These are phyloP conservation scores for Tulasnella sp. DNA, from an alignment of 768 basidiomycete species.

Conservation along the genomic window DNA sequence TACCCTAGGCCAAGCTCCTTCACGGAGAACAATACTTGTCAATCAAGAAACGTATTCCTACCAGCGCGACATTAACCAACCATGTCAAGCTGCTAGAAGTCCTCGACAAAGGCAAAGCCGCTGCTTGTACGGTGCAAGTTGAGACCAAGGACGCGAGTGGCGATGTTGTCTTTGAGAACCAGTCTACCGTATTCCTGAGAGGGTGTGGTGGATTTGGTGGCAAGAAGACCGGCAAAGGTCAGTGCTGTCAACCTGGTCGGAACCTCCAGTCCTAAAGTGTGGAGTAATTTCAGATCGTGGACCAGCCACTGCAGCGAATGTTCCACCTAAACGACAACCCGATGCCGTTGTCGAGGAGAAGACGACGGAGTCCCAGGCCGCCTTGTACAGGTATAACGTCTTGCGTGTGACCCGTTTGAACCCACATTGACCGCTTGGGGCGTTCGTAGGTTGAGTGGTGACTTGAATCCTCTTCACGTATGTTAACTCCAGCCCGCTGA, in stretches of 20 bases:
- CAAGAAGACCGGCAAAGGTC: constrained; percentile 73
- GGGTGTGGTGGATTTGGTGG: constrained; percentile 96
- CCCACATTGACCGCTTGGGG: not conserved
- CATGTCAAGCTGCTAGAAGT: constrained; percentile 68
- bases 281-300: constrained; percentile 61
- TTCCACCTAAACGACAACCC: constrained; percentile 70
- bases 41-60: constrained; percentile 81
- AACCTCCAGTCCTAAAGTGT: not conserved
- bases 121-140: constrained; percentile 71
- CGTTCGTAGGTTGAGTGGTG: constrained; percentile 67
- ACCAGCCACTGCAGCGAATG: constrained; percentile 72
- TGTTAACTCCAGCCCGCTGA: constrained; percentile 26
- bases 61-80: constrained; percentile 69
- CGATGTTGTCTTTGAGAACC: constrained; percentile 81
- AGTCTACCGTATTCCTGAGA: constrained; percentile 84
- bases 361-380: constrained; percentile 75
- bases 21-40: constrained; percentile 95
- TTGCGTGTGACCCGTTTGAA: too few species aligned
- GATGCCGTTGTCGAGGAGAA: constrained; percentile 86
- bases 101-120: constrained; percentile 88
- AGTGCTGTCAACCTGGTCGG: constrained; percentile 23
- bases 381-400: constrained; percentile 67
- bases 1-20: constrained; percentile 74
- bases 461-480: constrained; percentile 85
- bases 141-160: constrained; percentile 82